Conservation (phyloP, 768 basidiomycete species). For the Pleurotus djamor region DNA sequence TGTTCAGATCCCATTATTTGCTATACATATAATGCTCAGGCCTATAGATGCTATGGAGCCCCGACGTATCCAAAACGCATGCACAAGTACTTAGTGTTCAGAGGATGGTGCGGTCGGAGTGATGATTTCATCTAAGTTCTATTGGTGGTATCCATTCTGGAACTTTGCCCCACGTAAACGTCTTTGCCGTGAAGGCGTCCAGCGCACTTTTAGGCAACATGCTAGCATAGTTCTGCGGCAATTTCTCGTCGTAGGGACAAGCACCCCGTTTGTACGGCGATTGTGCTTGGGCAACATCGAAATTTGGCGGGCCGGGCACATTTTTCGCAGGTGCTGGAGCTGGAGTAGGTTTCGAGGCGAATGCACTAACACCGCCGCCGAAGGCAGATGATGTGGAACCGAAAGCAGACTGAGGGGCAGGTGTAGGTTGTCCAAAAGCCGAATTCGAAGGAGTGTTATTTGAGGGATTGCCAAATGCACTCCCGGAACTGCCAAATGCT, state of each 20-base stretch:
- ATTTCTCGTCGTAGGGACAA: constrained; percentile 52
- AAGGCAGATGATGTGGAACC: constrained; percentile 2
- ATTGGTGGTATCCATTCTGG: constrained; percentile 76
- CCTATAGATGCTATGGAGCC: not conserved
- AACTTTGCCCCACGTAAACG: constrained; percentile 66
- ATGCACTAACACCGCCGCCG: not conserved
- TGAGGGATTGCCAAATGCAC: not conserved
- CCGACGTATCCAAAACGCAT: too few relatives aligned
- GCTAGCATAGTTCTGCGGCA: constrained; percentile 60
- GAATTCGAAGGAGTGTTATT: constrained; percentile 14
- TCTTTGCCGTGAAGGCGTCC: constrained; percentile 52
- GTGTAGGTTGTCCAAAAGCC: constrained; percentile 26
- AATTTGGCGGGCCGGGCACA: constrained; percentile 20
- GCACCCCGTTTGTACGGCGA: constrained; percentile 39
- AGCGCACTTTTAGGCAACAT: constrained; percentile 47
- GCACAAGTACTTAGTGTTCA: too few relatives aligned
- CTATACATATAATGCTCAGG: not conserved
- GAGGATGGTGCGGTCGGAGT: too few relatives aligned
- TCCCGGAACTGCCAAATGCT: not conserved
- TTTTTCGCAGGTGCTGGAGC: constrained; percentile 10
- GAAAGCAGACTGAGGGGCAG: constrained; percentile 11
- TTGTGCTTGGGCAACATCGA: constrained; percentile 15
- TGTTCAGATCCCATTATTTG: not conserved
- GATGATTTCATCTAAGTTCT: constrained; percentile 41
- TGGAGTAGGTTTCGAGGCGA: constrained; percentile 7